Conservation (phyloP, 2,329 filamentous ascomycete species). For the Westerdykella ornata region DNA sequence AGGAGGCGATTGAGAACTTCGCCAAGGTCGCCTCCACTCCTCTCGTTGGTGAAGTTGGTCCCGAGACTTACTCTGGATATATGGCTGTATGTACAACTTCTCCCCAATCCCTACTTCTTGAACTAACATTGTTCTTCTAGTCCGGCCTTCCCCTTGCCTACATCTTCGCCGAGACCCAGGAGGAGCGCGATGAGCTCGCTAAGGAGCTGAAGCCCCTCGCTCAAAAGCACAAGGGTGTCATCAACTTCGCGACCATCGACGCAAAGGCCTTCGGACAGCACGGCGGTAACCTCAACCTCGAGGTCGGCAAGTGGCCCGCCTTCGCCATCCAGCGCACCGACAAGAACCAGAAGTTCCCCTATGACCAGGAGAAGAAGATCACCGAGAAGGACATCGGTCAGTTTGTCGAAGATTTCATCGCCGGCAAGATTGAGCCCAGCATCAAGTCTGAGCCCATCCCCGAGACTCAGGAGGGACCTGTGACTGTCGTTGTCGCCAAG, state of each 20-base stretch:
- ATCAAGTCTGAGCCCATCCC: conserved; percentile 98
- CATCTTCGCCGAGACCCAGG: conserved; percentile 88
- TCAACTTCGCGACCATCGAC: conserved; percentile 98
- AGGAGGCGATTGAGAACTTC: conserved; percentile 73
- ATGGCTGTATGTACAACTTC: conserved; percentile 59
- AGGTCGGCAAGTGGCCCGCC: conserved; percentile 88
- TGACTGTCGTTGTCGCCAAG: conserved; percentile 84
- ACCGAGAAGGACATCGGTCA: conserved; percentile 64
- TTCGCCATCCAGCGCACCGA: conserved; percentile 94
- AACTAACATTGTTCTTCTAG: conserved; percentile 29
- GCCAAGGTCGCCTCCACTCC: conserved; percentile 80
- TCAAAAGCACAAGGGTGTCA: conserved; percentile 82
- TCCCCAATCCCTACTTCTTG: neutral
- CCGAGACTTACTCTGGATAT: conserved; percentile 92
- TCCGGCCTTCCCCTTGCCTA: conserved; percentile 89
- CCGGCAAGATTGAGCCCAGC: conserved; percentile 86
- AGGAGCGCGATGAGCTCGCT: conserved; percentile 77
- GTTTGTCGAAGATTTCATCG: conserved; percentile 79
- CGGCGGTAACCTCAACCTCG: conserved; percentile 93
- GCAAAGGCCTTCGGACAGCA: conserved; percentile 91
- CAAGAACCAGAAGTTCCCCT: conserved; percentile 98
- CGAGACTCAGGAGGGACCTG: conserved; percentile 83
- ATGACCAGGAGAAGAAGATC: conserved; percentile 74
- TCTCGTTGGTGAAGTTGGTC: conserved; percentile 89
- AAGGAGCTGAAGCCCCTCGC: conserved; percentile 77